Percentiles rank a stretch among this genome's conserved stretches.
Conservation (phyloP, 2,329 filamentous ascomycete genomes). For the Sporothrix dimorphospora region DNA sequence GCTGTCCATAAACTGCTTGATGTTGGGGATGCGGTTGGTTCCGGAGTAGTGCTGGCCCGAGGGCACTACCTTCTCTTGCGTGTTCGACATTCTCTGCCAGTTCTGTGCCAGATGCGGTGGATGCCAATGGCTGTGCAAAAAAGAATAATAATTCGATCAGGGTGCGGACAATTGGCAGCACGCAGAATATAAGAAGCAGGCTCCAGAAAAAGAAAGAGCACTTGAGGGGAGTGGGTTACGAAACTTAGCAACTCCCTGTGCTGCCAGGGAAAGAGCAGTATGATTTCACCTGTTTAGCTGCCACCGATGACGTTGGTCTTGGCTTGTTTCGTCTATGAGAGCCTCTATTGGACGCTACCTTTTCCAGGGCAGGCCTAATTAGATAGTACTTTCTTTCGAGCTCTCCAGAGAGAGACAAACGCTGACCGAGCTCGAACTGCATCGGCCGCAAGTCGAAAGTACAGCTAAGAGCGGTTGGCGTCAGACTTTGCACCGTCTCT, state of each 20-base stretch:
- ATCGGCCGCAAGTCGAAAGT: background rate
- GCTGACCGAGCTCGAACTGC: background rate
- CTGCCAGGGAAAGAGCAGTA: conserved; percentile 5
- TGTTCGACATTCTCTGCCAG: conserved; percentile 35
- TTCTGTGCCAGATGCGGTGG: background rate
- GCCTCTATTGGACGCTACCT: background rate
- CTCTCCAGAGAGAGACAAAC: background rate
- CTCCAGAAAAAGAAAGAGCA: background rate
- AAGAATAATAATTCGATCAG: background rate
- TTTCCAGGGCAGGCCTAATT: background rate
- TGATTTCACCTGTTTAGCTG: background rate
- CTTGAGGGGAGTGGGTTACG: background rate
- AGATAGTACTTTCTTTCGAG: background rate
- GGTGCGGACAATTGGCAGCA: background rate
- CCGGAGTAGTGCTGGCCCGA: conserved; percentile 76
- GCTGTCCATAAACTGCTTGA: conserved; percentile 78
- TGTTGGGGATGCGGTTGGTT: conserved; percentile 81
- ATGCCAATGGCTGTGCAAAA: background rate
- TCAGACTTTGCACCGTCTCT: background rate
- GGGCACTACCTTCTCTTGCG: conserved; percentile 48
- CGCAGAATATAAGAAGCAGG: background rate
- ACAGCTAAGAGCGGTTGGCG: background rate
- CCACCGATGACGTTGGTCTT: conserved; percentile 1
- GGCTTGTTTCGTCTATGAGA: background rate
- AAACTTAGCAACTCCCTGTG: conserved; percentile 1